Conservation (phyloP, 1,139 yeast genomes). For the Sugiyamaella castrensis region DNA sequence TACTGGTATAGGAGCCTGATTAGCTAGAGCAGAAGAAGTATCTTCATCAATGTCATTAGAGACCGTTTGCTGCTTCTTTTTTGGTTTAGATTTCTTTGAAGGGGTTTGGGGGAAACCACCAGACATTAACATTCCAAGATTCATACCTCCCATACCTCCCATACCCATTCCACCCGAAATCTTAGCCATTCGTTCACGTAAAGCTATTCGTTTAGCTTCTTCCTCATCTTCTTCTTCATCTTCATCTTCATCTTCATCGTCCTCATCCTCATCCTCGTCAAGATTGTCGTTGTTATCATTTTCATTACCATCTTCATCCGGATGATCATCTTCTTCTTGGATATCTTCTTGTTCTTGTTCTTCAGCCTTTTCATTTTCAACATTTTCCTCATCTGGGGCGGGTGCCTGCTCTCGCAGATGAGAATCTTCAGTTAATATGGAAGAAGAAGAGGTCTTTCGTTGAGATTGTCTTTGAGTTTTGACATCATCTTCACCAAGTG, state of each 20-base stretch:
- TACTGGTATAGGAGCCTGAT: slow-evolving; percentile 46
- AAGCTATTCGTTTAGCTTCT: slow-evolving; percentile 70
- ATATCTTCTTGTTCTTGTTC: slow-evolving; percentile 16
- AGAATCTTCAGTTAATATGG: slow-evolving; percentile 1
- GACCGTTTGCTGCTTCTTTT: slow-evolving; percentile 25
- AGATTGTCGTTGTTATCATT: slow-evolving; percentile 20
- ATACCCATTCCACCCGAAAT: slow-evolving; percentile 86
- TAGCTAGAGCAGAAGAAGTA: slow-evolving; percentile 19
- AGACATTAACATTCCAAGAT: slow-evolving; percentile 34
- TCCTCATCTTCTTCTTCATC: slow-evolving; percentile 55
- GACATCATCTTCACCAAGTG: too few relatives aligned
- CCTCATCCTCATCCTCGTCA: slow-evolving; percentile 27
- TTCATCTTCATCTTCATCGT: slow-evolving; percentile 32
- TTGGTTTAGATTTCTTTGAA: slow-evolving; percentile 31
- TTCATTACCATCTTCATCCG: slow-evolving; percentile 13
- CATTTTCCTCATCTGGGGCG: slow-evolving; percentile 22
- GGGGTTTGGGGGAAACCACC: slow-evolving; percentile 35
- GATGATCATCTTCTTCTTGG: slow-evolving; percentile 1
- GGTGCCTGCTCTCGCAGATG: slow-evolving; percentile 14
- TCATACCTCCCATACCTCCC: slow-evolving; percentile 41
- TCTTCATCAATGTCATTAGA: slow-evolving; percentile 31
- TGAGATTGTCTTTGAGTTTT: too few relatives aligned
- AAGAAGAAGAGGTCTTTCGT: too few relatives aligned
- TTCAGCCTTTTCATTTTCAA: slow-evolving; percentile 20
- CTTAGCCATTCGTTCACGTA: slow-evolving; percentile 94